Evolutionary conservation across 257 asterid genomes (phyloP), one percentile per base, ranked within the genome.

Genomic region (Solanum ossicruentum): DNA sequence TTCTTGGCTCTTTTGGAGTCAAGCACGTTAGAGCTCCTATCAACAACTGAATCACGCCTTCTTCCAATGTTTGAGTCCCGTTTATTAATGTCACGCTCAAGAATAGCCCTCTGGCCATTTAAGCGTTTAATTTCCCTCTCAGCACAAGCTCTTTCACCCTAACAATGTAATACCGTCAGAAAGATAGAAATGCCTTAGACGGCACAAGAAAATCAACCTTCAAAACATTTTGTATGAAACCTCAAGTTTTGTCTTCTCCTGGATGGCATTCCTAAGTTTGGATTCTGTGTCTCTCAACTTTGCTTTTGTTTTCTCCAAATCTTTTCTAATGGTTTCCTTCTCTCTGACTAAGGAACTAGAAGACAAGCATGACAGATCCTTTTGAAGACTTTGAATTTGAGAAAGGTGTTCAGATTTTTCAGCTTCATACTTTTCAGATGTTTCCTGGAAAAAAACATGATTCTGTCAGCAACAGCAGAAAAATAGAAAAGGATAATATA

Each of bases 241-340:
- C 99, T 97, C 98, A 84, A 97, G 97, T 85, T 93, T 97, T 85
- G 98, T 97, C 91, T 93, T 95, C 89, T 95, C 99, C 90, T 96
- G 99, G 65, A 95, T 89, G 43, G 90, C 89, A 88, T 91, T 96
- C 93, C 91, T 94, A 85, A 93, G 94, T 93, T 96, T 96, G 89
- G 87, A 92, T 85, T 95, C 99, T 32, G 91, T 91, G 80, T 96
- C 99, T 92, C 90, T 94, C 86, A 94, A 86, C 92, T 92, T 97
- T 77, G 81, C 75, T 91, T 93, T 97, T 79, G 98, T 93, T 91
- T 93, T 95, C 91, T 95, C 98, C 86, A 97, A 88, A 82, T 97
- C 99, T 88, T 95, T 97, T 89, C 98, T 89, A 71, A 92, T 89
- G 84, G 84, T 88, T 90, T 95, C 99, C 90, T 94, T 97, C 87